phyloP scores from a whole-genome alignment of 139 green algal species.

The Chlamydomonas sp. region DNA sequence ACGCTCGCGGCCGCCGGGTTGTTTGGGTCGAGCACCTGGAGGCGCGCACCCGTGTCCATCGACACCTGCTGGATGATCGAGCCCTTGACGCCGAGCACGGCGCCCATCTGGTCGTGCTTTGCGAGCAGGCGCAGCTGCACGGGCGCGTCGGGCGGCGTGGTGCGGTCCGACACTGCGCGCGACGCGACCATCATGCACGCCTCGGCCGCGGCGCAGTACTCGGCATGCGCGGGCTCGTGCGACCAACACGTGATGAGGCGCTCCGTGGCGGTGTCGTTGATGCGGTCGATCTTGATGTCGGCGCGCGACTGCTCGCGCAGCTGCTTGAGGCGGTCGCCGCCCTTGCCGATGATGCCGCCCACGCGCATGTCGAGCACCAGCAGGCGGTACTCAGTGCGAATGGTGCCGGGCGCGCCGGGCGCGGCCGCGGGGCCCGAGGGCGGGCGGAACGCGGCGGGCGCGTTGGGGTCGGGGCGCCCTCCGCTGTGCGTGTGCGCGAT shows the following conservation, averaged over 20 bases:
- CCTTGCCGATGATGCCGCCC: slow-evolving; percentile 23
- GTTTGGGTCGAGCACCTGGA: neutral
- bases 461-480: neutral
- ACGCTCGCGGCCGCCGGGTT: neutral
- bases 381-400: slow-evolving; percentile 14
- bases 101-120: slow-evolving; percentile 15
- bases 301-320: neutral
- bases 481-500: neutral
- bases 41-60: neutral
- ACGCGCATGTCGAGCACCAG: slow-evolving; percentile 18
- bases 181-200: slow-evolving; percentile 8
- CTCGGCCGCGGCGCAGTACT: slow-evolving; percentile 17
- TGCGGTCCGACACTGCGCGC: slow-evolving; percentile 1
- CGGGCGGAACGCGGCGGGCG: too few species aligned
- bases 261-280: neutral
- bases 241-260: slow-evolving; percentile 1
- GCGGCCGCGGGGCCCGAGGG: too few species aligned
- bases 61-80: slow-evolving; percentile 21
- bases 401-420: neutral
- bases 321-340: slow-evolving; percentile 14
- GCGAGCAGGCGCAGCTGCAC: slow-evolving; percentile 5
- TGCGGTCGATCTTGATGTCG: slow-evolving; percentile 16
- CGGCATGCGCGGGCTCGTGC: neutral
- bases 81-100: slow-evolving; percentile 22
- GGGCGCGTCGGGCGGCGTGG: neutral